Percentiles rank a stretch among this genome's conserved stretches.
These are phyloP conservation scores for Podila horticola DNA, from an alignment of 192 early-diverging fungal genomes.

Conservation along the genomic window DNA sequence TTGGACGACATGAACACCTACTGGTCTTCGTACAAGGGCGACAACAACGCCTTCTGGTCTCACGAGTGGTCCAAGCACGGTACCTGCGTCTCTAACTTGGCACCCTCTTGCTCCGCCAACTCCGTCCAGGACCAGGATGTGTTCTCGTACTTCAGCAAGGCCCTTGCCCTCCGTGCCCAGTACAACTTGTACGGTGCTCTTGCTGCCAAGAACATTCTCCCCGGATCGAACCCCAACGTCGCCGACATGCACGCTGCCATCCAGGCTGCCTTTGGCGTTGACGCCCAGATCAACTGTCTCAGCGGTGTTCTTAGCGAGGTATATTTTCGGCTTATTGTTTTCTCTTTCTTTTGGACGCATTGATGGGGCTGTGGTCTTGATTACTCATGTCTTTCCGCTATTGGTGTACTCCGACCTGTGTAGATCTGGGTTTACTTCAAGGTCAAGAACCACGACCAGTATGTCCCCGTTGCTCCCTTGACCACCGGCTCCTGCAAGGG, in stretches of 20 bases:
- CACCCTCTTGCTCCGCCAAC: conserved; percentile 64
- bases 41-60: conserved; percentile 85
- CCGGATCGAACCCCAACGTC: conserved; percentile 54
- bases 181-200: conserved; percentile 70
- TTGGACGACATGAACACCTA: conserved; percentile 66
- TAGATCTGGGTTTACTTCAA: conserved; percentile 34
- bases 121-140: conserved; percentile 65
- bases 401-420: not conserved
- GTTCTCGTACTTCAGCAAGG: conserved; percentile 63
- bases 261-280: conserved; percentile 36
- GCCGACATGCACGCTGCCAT: conserved; percentile 53
- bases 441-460: conserved; percentile 18
- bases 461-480: not conserved
- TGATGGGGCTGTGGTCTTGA: too few relatives aligned
- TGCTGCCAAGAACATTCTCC: conserved; percentile 54
- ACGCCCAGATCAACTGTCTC: conserved; percentile 55
- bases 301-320: conserved; percentile 56
- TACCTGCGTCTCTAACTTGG: conserved; percentile 75
- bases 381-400: not conserved
- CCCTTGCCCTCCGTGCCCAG: conserved; percentile 61
- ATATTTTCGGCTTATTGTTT: not conserved
- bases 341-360: not conserved
- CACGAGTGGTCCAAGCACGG: conserved; percentile 89
- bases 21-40: conserved; percentile 79
- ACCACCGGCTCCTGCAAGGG: conserved; percentile 6